Evolutionary conservation across 73 alveolate species (phyloP).

Genomic region (Tetrahymena malaccensis): DNA sequence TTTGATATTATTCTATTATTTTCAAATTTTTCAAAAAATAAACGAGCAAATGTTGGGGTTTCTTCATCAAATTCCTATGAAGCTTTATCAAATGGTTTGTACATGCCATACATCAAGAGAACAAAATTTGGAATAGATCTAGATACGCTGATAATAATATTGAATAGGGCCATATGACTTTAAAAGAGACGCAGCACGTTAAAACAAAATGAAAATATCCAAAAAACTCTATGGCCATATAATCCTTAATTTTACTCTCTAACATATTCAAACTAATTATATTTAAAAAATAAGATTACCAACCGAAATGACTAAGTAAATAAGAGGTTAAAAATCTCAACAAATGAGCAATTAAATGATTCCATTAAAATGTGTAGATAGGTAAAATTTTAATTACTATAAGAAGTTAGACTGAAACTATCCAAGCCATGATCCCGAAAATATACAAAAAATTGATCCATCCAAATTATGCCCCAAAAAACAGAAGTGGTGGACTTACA

Average conservation of each 20-base stretch:
- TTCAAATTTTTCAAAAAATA: background rate
- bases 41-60: background rate
- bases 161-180: background rate
- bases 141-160: background rate
- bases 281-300: background rate
- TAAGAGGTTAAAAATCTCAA: no score
- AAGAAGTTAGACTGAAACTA: background rate
- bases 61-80: background rate
- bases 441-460: background rate
- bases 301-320: background rate
- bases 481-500: background rate
- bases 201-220: background rate
- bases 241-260: background rate
- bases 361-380: background rate
- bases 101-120: background rate
- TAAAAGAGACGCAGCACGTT: background rate
- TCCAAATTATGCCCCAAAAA: background rate
- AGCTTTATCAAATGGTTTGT: background rate
- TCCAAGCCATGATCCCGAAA: background rate
- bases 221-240: background rate
- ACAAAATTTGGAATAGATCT: background rate
- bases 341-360: no score
- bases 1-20: background rate
- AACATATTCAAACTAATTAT: background rate
- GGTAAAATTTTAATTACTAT: background rate